Evolutionary conservation across 345 rosid genomes (phyloP).

Genomic region (Eucalyptus pauciflora): DNA sequence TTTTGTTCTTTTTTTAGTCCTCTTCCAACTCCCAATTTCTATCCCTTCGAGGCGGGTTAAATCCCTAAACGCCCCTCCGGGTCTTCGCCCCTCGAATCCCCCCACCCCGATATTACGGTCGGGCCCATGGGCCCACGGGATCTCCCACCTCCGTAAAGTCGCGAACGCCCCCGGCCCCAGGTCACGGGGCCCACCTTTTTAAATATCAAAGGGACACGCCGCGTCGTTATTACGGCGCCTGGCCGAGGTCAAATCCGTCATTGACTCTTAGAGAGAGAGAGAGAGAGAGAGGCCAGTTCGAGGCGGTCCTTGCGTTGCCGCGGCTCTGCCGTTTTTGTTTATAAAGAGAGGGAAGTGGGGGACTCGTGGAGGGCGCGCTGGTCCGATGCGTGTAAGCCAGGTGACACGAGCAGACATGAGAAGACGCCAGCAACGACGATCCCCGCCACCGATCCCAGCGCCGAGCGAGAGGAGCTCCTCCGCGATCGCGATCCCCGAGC

Average conservation of each 20-base stretch:
- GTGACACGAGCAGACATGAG: conserved; percentile 22
- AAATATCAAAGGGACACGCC: neutral
- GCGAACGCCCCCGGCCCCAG: neutral
- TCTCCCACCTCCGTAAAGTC: neutral
- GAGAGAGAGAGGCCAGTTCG: neutral
- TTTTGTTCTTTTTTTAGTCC: neutral
- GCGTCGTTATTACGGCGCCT: neutral
- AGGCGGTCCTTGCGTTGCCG: neutral
- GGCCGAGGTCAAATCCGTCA: neutral
- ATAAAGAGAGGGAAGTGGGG: neutral
- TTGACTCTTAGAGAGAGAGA: neutral
- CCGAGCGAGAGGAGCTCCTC: neutral
- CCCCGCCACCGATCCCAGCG: neutral
- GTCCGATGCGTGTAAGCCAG: conserved; percentile 44
- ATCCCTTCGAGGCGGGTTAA: neutral
- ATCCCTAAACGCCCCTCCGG: neutral
- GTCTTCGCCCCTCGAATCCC: neutral
- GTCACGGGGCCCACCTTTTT: neutral
- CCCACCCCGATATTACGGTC: neutral
- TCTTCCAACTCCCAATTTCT: neutral
- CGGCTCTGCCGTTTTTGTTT: neutral
- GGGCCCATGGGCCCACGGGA: neutral
- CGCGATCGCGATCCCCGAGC: neutral
- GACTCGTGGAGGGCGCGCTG: conserved; percentile 39
- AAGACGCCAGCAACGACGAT: neutral